These are phyloP conservation scores for Camelina hispida DNA, from an alignment of 345 rosid genomes.

Conservation along the genomic window DNA sequence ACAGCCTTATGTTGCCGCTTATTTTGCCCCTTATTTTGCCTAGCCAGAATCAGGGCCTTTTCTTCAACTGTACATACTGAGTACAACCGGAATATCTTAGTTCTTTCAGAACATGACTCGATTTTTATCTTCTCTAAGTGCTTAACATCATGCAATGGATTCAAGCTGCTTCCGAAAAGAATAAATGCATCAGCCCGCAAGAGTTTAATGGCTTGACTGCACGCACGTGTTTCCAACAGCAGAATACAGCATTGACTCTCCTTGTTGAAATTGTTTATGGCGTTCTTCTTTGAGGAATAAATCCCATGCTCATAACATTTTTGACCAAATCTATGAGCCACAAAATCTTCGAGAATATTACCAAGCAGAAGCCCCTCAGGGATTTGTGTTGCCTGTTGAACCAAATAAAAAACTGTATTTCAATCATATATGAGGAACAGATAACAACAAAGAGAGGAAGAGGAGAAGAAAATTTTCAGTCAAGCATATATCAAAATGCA, in stretches of 20 bases:
- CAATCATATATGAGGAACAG: slow-evolving; percentile 21
- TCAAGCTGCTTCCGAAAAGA: slow-evolving; percentile 82
- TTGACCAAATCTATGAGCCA: slow-evolving; percentile 74
- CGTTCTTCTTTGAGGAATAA: slow-evolving; percentile 56
- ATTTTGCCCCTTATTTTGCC: slow-evolving; percentile 57
- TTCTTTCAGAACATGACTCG: slow-evolving; percentile 60
- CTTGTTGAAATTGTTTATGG: slow-evolving; percentile 71
- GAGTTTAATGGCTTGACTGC: slow-evolving; percentile 69
- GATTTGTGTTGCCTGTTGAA: slow-evolving; percentile 59
- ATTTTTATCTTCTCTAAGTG: slow-evolving; percentile 72
- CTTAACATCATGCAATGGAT: slow-evolving; percentile 69
- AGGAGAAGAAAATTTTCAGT: slow-evolving; percentile 12
- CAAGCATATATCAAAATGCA: slow-evolving; percentile 12
- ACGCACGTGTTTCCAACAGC: slow-evolving; percentile 85
- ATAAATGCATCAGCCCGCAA: slow-evolving; percentile 73
- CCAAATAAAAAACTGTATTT: slow-evolving; percentile 7
- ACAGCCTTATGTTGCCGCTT: slow-evolving; percentile 56
- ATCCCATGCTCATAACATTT: slow-evolving; percentile 81
- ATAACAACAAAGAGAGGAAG: slow-evolving; percentile 12
- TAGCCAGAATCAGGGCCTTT: slow-evolving; percentile 69
- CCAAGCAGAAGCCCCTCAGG: slow-evolving; percentile 62
- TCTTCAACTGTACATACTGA: slow-evolving; percentile 79
- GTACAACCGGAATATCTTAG: slow-evolving; percentile 80
- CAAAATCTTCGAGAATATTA: slow-evolving; percentile 84
- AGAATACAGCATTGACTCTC: slow-evolving; percentile 72